Conservation (phyloP, 495 filamentous ascomycete species). For the Cercophora sp. region DNA sequence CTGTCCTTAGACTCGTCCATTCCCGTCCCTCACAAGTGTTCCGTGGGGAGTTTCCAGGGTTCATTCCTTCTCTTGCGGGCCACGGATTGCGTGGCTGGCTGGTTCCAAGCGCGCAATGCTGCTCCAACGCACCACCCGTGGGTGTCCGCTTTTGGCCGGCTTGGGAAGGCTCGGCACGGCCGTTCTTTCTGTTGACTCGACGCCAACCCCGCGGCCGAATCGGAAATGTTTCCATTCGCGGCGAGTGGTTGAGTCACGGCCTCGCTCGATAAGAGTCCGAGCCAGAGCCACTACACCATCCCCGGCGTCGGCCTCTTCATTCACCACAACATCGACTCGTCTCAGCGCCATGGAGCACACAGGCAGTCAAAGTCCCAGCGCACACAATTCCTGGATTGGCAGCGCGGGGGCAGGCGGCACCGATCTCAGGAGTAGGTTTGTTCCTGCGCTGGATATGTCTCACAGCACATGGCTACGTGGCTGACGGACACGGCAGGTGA, state of each 20-base stretch:
- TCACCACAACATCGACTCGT: neutral
- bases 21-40: too few relatives aligned
- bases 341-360: conserved; percentile 1
- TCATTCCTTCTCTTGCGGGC: too few relatives aligned
- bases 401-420: conserved; percentile 38
- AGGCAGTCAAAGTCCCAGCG: neutral
- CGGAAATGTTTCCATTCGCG: too few relatives aligned
- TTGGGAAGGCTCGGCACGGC: neutral
- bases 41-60: too few relatives aligned
- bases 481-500: conserved; percentile 50
- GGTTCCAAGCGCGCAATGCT: too few relatives aligned
- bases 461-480: neutral
- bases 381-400: conserved; percentile 35
- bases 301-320: neutral
- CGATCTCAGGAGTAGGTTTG: conserved; percentile 41
- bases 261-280: too few relatives aligned
- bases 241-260: too few relatives aligned
- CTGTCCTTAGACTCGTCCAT: too few relatives aligned
- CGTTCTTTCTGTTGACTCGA: neutral
- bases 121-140: too few relatives aligned
- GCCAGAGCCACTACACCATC: neutral
- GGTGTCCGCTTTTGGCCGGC: too few relatives aligned
- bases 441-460: neutral
- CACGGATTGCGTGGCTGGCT: too few relatives aligned
- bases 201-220: neutral